Base-by-base conservation (phyloP, 495 filamentous ascomycete species). In the Aspergillus wentii region DNA sequence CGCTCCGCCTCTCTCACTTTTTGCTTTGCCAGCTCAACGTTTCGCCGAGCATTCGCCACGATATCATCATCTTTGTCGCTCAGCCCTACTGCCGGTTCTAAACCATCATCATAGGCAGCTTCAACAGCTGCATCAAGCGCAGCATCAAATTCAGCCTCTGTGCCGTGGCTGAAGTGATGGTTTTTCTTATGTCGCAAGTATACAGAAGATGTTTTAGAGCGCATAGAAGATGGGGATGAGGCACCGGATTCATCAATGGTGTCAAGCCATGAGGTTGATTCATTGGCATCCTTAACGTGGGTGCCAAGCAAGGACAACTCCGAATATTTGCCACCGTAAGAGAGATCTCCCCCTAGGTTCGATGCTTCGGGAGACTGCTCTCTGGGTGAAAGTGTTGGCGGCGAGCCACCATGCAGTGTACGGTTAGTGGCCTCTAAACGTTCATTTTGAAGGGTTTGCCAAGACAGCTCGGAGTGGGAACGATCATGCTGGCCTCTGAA, bases 41-140 rank as follows among this genome's bases (percentile, higher is more conserved):
- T 83, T 33, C 79, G 70, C 45, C 80, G 72, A 3, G 78, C 76
- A 45, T 77, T 79, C 11, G 71, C 72, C 30, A 82, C 66, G 10
- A 75, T 40, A 43, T 62, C 61, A 51, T 67, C 47, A 42, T 64
- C 62, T 21, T 52, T 46, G 22, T 58, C 56, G 20, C 63, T 59
- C 10, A 66, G 67, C 35, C 62, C 64, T 18, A 52, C 30, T 51
- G 76, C 83, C 5, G 86, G 84, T 50, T 95, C 90, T 49, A 86
- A 84, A 5, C 86, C 88, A 47, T 97, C 88, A 57, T 95, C 86
- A 56, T 96, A 97, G 15, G 92, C 92, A 26, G 91, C 90, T 57
- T 97, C 92, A 8, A 97, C 86, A 9, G 94, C 94, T 3, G 88
- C 92, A 68, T 98, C 92, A 21, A 97, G 67, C 19, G 94, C 94